Base-by-base conservation (phyloP, 129 eudicot genomes). In the Cynara cardunculus region DNA sequence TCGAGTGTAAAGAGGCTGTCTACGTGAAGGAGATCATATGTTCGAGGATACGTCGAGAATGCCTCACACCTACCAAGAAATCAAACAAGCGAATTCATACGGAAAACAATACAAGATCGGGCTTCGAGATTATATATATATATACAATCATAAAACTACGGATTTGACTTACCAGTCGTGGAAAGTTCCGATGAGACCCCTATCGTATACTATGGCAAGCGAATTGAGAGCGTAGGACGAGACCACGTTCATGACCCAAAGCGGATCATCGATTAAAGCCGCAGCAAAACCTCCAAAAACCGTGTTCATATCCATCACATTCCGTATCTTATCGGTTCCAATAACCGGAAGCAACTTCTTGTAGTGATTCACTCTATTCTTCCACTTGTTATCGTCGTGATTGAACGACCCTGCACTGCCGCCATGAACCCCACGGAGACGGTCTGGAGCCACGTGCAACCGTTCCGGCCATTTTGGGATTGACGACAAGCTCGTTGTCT, bases 181-280 rank as follows among this genome's bases (percentile, higher is more conserved):
- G 77, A 81, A 90, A 24, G 94, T 84, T 84, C 99, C 99, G 2
- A 95, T 85, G 74, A 95, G 96, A 7, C 99, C 99, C 62, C 99
- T 87, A 70, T 95, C 99, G 39, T 86, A 95, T 18, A 95, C 97
- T 62, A 95, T 97, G 1, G 94, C 81, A 73, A 95, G 94, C 8
- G 99, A 87, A 77, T 95, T 92, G 25, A 91, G 86, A 62, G 97
- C 89, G 71, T 95, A 95, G 31, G 99, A 95, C 22, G 99, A 95
- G 44, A 95, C 97, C 1, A 90, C 97, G 67, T 95, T 95, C 99
- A 95, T 95, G 32, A 92, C 99, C 99, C 99, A 95, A 77, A 92
- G 84, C 3, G 97, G 99, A 81, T 84, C 88, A 80, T 88, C 92
- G 12, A 87, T 79, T 73, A 92, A 72, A 46, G 90, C 84, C 28